A percentile compares a stretch with the other conserved stretches of the same genome.
These are phyloP conservation scores for Colletotrichum siamense DNA, from an alignment of 2,329 filamentous ascomycete genomes.

Conservation along the genomic window DNA sequence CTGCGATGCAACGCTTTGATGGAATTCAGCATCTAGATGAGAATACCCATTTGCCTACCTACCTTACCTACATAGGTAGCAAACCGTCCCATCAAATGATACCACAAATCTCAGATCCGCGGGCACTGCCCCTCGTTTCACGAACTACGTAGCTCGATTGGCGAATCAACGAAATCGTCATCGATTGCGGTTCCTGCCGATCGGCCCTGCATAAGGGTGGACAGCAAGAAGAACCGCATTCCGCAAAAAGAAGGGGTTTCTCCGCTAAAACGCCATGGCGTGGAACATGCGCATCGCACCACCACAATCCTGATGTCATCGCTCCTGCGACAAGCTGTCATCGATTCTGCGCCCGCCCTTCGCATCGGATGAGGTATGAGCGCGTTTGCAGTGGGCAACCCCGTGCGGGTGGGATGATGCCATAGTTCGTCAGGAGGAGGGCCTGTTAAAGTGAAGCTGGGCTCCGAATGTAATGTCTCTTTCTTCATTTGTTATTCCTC, in stretches of 20 bases:
- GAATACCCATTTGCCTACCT: too few species aligned
- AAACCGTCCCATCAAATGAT: neutral
- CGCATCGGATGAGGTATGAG: neutral
- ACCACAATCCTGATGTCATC: slow-evolving; percentile 22
- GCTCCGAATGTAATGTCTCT: neutral
- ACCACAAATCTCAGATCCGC: neutral
- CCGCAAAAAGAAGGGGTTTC: neutral
- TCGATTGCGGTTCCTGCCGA: slow-evolving; percentile 16
- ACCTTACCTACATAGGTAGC: too few species aligned
- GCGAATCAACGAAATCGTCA: slow-evolving; percentile 14
- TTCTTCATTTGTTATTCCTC: neutral
- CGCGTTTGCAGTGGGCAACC: neutral
- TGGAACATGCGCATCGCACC: neutral
- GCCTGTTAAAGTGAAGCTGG: neutral
- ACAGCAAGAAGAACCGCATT: neutral
- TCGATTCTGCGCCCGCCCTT: slow-evolving; percentile 10
- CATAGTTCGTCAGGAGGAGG: slow-evolving; percentile 4
- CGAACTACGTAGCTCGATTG: neutral
- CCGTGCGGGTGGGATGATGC: slow-evolving; percentile 9
- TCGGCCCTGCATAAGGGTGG: neutral
- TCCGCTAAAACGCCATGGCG: neutral
- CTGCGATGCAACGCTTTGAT: neutral
- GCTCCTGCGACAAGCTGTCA: slow-evolving; percentile 15
- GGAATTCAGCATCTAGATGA: neutral
- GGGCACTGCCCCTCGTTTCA: neutral